Evolutionary conservation across 495 filamentous ascomycete genomes (phyloP), one percentile per base, ranked within the genome.

Genomic region (Aspergillus bridgeri): DNA sequence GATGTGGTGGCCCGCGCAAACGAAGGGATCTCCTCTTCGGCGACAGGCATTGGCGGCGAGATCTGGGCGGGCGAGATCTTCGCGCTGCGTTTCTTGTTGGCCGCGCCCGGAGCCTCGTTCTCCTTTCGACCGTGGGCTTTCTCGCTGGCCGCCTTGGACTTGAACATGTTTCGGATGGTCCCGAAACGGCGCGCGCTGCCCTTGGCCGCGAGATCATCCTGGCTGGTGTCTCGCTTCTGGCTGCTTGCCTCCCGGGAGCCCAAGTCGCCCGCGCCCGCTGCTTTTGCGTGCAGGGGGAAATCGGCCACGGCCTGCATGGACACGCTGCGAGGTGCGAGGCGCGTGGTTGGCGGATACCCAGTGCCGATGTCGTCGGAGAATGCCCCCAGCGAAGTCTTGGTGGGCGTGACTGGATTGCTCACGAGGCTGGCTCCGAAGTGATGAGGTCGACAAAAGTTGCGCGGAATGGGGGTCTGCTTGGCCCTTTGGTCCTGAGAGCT

Each of bases 151-250:
- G 52, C 21, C 17, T 52, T 60, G 19, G 45, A 44, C 38, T 59
- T 61, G 58, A 68, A 65, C 6, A 68, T 68, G 43, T 56, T 64
- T 0, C 62, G 62, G 49, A 68, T 58, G n/a, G 58, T 58, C 8
- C 47, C 63, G 3, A 63, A 27, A 24, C 56, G 56, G n/a, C 58
- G 48, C 17, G 29, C 61, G 48, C 60, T 48, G 3, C 42, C 9
- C 33, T 33, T 51, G 15, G 22, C 53, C 22, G 13, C 17, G 15
- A 38, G 6, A 38, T 38, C 9, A 15, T 38, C 33, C 11, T 38
- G 33, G 9, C 9, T 15, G 33, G 17, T 15, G 33, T 38, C 13
- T 38, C 1, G 27, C 27, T 29, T 29, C 27, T 29, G 33, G 5
- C 33, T 13, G 25, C 4, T 27, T 27, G 25, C 7, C 25, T 27